Percentiles rank a stretch among this genome's conserved stretches.
Conservation (phyloP, 495 filamentous ascomycete species). For the Penicillium samsonianum region DNA sequence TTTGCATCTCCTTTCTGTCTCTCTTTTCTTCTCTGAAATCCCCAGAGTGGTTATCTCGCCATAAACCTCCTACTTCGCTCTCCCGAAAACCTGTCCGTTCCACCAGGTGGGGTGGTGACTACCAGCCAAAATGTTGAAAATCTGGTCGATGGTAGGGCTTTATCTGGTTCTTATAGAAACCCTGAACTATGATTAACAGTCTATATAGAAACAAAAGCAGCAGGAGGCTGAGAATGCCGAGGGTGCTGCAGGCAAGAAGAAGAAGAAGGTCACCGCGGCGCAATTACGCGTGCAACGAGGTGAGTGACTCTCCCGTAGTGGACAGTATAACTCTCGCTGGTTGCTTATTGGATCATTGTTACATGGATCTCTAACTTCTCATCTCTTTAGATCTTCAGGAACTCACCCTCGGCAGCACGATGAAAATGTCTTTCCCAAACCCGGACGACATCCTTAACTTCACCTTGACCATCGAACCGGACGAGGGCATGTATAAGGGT, state of each 20-base stretch:
- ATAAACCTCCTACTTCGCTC: neutral
- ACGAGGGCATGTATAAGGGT: conserved; percentile 97
- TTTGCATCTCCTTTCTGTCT: neutral
- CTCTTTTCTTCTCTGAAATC: neutral
- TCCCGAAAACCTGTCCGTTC: conserved; percentile 4
- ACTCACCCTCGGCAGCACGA: conserved; percentile 83
- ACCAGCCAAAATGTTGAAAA: conserved; percentile 86
- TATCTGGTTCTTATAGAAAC: neutral
- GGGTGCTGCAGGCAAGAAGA: conserved; percentile 74
- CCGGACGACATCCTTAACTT: conserved; percentile 97
- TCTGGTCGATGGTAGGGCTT: conserved; percentile 92
- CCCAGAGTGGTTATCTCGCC: neutral
- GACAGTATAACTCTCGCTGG: neutral
- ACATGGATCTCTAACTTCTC: neutral
- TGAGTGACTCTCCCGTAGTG: conserved; percentile 30
- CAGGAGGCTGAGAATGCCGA: conserved; percentile 90
- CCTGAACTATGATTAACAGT: neutral
- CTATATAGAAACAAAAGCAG: conserved; percentile 76
- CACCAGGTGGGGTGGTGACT: conserved; percentile 30
- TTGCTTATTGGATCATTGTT: neutral
- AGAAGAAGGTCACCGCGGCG: conserved; percentile 97
- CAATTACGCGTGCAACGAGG: conserved; percentile 97
- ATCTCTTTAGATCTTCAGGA: conserved; percentile 76
- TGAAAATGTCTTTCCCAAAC: conserved; percentile 91
- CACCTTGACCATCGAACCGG: conserved; percentile 86